Evolutionary conservation across 306 rosid genomes (phyloP).

Genomic region (Ochetophila trinervis): DNA sequence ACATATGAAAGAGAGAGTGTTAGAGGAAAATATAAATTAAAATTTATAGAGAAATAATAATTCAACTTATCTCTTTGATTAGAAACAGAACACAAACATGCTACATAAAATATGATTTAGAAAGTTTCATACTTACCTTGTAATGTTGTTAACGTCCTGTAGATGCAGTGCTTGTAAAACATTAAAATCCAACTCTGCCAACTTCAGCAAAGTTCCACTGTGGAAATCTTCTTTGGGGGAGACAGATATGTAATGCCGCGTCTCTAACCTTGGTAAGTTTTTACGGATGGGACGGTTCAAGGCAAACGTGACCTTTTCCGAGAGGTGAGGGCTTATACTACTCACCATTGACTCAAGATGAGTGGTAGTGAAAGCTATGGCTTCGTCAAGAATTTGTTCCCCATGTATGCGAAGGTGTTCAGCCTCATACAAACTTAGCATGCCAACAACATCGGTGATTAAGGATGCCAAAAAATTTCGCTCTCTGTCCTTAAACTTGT

Average conservation of each 20-base stretch:
- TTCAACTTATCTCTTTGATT: too few relatives aligned
- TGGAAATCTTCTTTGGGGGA: conserved; percentile 21
- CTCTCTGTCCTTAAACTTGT: not conserved
- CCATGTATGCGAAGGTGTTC: conserved; percentile 15
- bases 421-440: conserved; percentile 30
- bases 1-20: too few relatives aligned
- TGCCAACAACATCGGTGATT: conserved; percentile 1
- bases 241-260: too few relatives aligned
- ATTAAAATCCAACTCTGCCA: conserved; percentile 41
- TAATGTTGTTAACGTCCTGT: conserved; percentile 28
- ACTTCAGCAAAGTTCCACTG: conserved; percentile 13
- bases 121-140: conserved; percentile 20
- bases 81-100: too few relatives aligned
- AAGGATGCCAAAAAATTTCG: conserved; percentile 15
- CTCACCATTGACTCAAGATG: conserved; percentile 13
- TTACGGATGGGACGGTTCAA: conserved; percentile 17
- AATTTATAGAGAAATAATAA: too few relatives aligned
- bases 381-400: conserved; percentile 8
- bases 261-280: conserved; percentile 26
- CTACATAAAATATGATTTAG: too few relatives aligned
- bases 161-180: conserved; percentile 28
- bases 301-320: conserved; percentile 7
- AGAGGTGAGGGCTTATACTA: conserved; percentile 5
- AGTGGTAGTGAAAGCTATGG: conserved; percentile 23
- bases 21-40: too few relatives aligned